Conservation (phyloP, 1,139 yeast genomes). For the Geotrichum histeridarum region DNA sequence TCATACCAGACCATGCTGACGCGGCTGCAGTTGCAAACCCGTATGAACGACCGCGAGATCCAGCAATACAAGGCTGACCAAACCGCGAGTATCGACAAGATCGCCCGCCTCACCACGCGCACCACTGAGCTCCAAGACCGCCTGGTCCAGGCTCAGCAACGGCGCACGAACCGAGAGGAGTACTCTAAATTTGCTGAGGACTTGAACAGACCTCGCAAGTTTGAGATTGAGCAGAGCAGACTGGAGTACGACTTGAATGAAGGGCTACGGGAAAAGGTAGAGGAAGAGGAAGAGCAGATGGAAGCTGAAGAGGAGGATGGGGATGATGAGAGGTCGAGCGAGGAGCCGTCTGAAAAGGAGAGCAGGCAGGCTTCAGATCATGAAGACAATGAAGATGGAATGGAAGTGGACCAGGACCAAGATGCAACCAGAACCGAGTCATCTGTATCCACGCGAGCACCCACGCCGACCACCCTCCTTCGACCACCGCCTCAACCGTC, state of each 20-base stretch:
- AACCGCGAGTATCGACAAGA: conserved; percentile 20
- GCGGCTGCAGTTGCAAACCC: conserved; percentile 29
- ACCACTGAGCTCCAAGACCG: conserved; percentile 27
- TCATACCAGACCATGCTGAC: conserved; percentile 27
- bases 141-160: conserved; percentile 27
- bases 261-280: conserved; percentile 2
- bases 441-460: not conserved
- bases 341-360: conserved; percentile 15
- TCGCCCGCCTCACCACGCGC: conserved; percentile 22
- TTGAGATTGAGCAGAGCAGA: conserved; percentile 16
- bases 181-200: conserved; percentile 30
- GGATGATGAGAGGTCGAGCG: not conserved
- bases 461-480: not conserved
- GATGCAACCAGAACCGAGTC: conserved; percentile 15
- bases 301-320: not conserved
- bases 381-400: not conserved
- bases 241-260: conserved; percentile 9
- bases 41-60: conserved; percentile 28
- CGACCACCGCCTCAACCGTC: not conserved
- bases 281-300: not conserved
- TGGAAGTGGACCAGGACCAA: conserved; percentile 7
- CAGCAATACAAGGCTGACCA: conserved; percentile 23
- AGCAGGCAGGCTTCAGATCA: conserved; percentile 2
- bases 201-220: conserved; percentile 28
- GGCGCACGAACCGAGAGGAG: conserved; percentile 30